Evolutionary conservation across 345 rosid species (phyloP), one percentile per base, ranked within the genome.

Genomic region (Gossypium mustelinum): DNA sequence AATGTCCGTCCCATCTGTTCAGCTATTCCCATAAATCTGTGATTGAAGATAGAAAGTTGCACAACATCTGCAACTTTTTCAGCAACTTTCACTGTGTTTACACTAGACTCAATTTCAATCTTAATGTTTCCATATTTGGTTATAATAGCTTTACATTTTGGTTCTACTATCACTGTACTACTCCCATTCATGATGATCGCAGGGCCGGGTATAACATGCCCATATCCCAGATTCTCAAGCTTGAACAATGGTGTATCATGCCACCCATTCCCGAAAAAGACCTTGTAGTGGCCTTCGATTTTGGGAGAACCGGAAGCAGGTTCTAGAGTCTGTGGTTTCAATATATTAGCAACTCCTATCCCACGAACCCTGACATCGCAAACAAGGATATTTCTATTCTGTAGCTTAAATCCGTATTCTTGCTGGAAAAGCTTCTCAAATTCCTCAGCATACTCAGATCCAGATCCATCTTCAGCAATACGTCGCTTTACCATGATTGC

Each of bases 1-100:
- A 95, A 83, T 3, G 99, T 93, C 68, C 97, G 85, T 71, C 99
- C 99, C 99, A 95, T 95, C 79, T 95, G 99, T 72, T 95, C 99
- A 64, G 99, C 99, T 57, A 95, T 93, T 62, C 99, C 99, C 99
- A 95, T 95, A 81, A 93, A 95, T 68, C 99, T 86, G 84, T 95
- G 93, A 82, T 89, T 91, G 81, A 95, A 95, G 70, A 95, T 93
- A 43, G 99, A 95, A 14, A 95, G 87, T 75, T 91, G 99, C 77
- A 95, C 99, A 24, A 95, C 99, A 86, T 91, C 99, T 77, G 97
- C 99, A 75, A 92, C 91, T 43, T 89, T 86, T 73, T 88, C 88
- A 0, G 86, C 80, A 56, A 87, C 83, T 84, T 87, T 84, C 29
- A 79, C 66, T 3, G 81, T 73, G 80, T 78, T 83, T 41, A 50